phyloP scores from a whole-genome alignment of 768 basidiomycete genomes.

The Grammothele lineata region DNA sequence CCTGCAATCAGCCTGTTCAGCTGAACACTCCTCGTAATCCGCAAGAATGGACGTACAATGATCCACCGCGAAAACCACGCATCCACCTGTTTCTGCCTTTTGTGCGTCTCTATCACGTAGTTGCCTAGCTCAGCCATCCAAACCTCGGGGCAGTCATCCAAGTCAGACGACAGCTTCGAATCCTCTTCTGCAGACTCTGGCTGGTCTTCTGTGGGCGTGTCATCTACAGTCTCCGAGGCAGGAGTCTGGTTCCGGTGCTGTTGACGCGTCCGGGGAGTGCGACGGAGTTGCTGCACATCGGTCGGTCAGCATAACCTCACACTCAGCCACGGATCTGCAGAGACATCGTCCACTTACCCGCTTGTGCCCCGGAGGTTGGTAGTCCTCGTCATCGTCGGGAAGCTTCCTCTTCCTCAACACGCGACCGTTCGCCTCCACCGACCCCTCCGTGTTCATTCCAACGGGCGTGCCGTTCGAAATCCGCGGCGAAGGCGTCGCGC shows the following conservation, averaged over 20 bases:
- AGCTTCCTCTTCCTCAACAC: slow-evolving; percentile 47
- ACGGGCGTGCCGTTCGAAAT: slow-evolving; percentile 19
- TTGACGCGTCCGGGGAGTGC: slow-evolving; percentile 35
- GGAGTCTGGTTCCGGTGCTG: slow-evolving; percentile 24
- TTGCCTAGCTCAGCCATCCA: slow-evolving; percentile 69
- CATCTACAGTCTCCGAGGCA: slow-evolving; percentile 18
- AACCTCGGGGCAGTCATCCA: slow-evolving; percentile 76
- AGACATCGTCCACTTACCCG: slow-evolving; percentile 45
- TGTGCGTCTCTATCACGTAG: slow-evolving; percentile 69
- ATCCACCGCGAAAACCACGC: slow-evolving; percentile 68
- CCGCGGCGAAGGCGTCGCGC: slow-evolving; percentile 26
- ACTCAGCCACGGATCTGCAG: slow-evolving; percentile 4
- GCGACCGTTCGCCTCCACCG: slow-evolving; percentile 20
- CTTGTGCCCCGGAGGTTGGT: slow-evolving; percentile 45
- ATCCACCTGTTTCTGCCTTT: slow-evolving; percentile 68
- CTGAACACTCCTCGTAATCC: neutral
- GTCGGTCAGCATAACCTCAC: neutral
- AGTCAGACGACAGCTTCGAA: slow-evolving; percentile 61
- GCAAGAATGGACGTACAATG: slow-evolving; percentile 41
- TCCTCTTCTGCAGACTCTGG: slow-evolving; percentile 37
- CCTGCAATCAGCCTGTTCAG: slow-evolving; percentile 40
- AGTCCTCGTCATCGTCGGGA: slow-evolving; percentile 50
- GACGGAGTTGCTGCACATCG: slow-evolving; percentile 23
- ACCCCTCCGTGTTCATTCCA: slow-evolving; percentile 12
- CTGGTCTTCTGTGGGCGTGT: slow-evolving; percentile 25